These are phyloP conservation scores for Colletotrichum sp. DNA, from an alignment of 2,329 filamentous ascomycete genomes.

Conservation along the genomic window DNA sequence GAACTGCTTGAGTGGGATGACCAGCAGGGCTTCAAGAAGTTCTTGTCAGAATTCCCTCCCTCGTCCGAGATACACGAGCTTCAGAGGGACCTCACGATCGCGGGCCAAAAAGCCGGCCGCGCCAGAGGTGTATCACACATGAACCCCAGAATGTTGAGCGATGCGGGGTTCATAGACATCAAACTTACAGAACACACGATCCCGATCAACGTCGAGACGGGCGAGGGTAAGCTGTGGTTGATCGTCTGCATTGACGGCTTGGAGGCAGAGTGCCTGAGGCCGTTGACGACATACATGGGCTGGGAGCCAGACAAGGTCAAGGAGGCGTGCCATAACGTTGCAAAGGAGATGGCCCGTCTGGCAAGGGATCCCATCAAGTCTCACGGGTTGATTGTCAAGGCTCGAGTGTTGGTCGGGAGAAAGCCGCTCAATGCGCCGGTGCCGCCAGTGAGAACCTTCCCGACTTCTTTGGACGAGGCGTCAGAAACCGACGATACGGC, in stretches of 20 bases:
- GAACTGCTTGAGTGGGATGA: slow-evolving; percentile 61
- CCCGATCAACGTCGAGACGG: slow-evolving; percentile 50
- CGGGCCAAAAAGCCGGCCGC: slow-evolving; percentile 49
- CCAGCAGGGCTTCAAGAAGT: slow-evolving; percentile 35
- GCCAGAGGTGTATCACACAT: slow-evolving; percentile 51
- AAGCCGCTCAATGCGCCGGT: slow-evolving; percentile 42
- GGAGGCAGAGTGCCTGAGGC: slow-evolving; percentile 53
- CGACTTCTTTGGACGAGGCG: slow-evolving; percentile 4
- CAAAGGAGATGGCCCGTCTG: slow-evolving; percentile 52
- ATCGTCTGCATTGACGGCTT: slow-evolving; percentile 55
- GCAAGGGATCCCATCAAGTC: slow-evolving; percentile 50
- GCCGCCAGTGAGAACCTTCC: neutral
- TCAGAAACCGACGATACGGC: slow-evolving; percentile 20
- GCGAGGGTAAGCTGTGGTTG: slow-evolving; percentile 59
- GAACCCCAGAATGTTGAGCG: slow-evolving; percentile 47
- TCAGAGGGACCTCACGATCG: slow-evolving; percentile 45
- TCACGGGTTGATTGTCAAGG: slow-evolving; percentile 49
- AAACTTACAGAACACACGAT: slow-evolving; percentile 52
- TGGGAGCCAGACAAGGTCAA: slow-evolving; percentile 57
- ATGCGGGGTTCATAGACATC: slow-evolving; percentile 58
- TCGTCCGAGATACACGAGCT: slow-evolving; percentile 51
- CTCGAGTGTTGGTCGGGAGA: slow-evolving; percentile 53
- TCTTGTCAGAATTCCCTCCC: slow-evolving; percentile 44
- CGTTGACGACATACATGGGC: slow-evolving; percentile 57
- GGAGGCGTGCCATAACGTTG: slow-evolving; percentile 49